Evolutionary conservation across 495 filamentous ascomycete species (phyloP).

Genomic region (Aspergillus diversus): DNA sequence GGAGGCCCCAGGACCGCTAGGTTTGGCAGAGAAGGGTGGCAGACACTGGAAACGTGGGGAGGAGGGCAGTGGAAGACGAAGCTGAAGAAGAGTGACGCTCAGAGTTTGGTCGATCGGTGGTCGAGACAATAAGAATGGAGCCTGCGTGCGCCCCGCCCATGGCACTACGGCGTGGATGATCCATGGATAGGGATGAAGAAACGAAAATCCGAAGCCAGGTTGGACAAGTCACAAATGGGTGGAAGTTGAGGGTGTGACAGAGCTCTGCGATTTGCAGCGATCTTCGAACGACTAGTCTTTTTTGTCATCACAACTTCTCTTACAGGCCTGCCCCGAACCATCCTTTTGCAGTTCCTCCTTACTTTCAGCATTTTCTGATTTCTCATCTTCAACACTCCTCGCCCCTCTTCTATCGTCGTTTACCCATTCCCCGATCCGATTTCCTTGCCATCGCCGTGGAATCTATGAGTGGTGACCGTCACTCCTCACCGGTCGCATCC

Average conservation of each 20-base stretch:
- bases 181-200: background rate
- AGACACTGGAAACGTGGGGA: background rate
- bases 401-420: too few species aligned
- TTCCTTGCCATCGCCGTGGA: too few species aligned
- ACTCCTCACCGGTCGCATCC: background rate
- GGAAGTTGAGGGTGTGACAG: background rate
- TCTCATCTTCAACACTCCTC: too few species aligned
- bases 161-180: background rate
- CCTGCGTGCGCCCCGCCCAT: background rate
- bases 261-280: slow-evolving; percentile 2
- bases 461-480: too few species aligned
- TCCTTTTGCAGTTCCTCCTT: background rate
- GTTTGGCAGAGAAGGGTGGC: background rate
- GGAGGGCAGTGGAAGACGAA: background rate
- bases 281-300: background rate
- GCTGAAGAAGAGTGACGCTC: background rate
- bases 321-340: too few species aligned
- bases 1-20: background rate
- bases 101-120: slow-evolving; percentile 6
- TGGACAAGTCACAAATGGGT: background rate
- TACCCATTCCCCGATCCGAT: too few species aligned
- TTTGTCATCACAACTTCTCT: background rate
- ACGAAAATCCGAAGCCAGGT: background rate
- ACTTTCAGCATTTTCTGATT: too few species aligned
- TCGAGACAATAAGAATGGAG: slow-evolving; percentile 1